Percentiles rank a stretch among this genome's conserved stretches.
These are phyloP conservation scores for Abelmoschus esculentus DNA, from an alignment of 345 rosid genomes.

Conservation along the genomic window DNA sequence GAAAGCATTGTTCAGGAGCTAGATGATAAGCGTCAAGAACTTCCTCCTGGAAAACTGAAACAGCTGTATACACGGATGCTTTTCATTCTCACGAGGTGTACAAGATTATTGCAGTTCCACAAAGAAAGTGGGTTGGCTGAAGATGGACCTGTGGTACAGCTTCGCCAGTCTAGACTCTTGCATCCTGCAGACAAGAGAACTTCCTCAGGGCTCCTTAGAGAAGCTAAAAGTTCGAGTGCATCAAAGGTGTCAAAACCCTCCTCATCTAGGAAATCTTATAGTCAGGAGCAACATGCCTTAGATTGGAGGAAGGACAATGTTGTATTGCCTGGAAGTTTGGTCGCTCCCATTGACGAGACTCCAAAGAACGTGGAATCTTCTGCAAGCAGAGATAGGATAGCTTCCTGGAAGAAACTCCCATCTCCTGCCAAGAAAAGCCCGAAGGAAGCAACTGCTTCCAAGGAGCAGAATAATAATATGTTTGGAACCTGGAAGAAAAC, in stretches of 20 bases:
- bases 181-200: conserved; percentile 69
- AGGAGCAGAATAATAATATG: conserved; percentile 48
- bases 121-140: conserved; percentile 93
- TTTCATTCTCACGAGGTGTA: conserved; percentile 95
- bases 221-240: conserved; percentile 57
- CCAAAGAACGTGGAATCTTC: conserved; percentile 55
- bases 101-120: conserved; percentile 94
- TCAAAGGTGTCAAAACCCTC: conserved; percentile 46
- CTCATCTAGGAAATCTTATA: conserved; percentile 73
- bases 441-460: conserved; percentile 46
- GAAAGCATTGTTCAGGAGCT: conserved; percentile 98
- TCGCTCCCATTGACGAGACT: conserved; percentile 32
- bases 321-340: conserved; percentile 33
- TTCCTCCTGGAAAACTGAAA: conserved; percentile 82
- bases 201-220: conserved; percentile 36
- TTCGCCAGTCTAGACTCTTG: conserved; percentile 71
- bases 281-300: conserved; percentile 84
- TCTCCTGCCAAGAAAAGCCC: conserved; percentile 54
- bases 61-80: conserved; percentile 97
- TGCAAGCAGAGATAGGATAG: conserved; percentile 54
- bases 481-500: conserved; percentile 38
- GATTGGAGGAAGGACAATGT: conserved; percentile 58
- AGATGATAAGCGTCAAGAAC: conserved; percentile 98
- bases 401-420: conserved; percentile 94
- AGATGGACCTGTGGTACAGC: conserved; percentile 61